Percentiles rank a stretch among this genome's conserved stretches.
Conservation (phyloP, 768 basidiomycete genomes). For the Baorangia bicolor region DNA sequence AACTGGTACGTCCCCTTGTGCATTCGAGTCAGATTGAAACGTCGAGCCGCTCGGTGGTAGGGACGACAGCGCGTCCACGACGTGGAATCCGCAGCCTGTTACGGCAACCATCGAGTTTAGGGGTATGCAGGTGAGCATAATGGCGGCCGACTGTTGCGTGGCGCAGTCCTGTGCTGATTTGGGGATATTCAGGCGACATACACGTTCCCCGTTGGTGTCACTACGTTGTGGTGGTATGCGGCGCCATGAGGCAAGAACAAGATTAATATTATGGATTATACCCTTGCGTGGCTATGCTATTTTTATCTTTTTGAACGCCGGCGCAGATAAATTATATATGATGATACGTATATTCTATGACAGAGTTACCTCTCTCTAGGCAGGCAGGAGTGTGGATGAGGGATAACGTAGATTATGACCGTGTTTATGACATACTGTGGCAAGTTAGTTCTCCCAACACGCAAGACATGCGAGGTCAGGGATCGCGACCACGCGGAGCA, state of each 20-base stretch:
- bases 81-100: slow-evolving; percentile 56
- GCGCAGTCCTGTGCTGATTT: background rate
- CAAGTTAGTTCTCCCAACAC: no score
- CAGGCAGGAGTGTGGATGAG: no score
- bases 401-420: no score
- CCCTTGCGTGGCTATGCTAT: background rate
- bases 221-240: slow-evolving; percentile 54
- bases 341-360: background rate
- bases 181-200: slow-evolving; percentile 49
- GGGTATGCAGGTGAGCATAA: slow-evolving; percentile 49
- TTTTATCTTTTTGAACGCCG: background rate
- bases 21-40: background rate
- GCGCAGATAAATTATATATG: background rate
- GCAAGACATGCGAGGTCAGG: no score
- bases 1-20: slow-evolving; percentile 48
- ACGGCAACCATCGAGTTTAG: slow-evolving; percentile 62
- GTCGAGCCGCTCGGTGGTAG: slow-evolving; percentile 17
- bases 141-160: background rate
- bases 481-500: no score
- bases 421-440: no score
- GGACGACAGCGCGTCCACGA: slow-evolving; percentile 49
- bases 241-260: slow-evolving; percentile 1
- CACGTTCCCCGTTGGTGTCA: slow-evolving; percentile 77
- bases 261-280: background rate
- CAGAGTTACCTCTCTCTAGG: no score